These are phyloP conservation scores for Waltergamsia citrina DNA, from an alignment of 2,329 filamentous ascomycete species.

Conservation along the genomic window DNA sequence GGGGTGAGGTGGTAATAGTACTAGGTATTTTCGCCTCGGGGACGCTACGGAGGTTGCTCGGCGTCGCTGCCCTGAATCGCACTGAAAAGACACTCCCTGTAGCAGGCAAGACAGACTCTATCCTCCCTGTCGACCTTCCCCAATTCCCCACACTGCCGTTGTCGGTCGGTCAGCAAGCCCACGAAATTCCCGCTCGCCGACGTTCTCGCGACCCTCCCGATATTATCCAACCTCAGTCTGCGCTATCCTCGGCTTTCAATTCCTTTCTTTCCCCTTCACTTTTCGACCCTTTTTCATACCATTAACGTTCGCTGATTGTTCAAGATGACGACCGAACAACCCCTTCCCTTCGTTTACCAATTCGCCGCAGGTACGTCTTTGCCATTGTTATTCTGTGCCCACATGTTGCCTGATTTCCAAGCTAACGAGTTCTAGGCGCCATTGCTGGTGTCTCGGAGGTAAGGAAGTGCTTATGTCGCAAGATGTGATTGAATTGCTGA, in stretches of 20 bases:
- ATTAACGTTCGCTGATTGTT: conserved; percentile 13
- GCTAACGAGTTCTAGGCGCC: conserved; percentile 47
- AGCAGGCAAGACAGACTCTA: no score
- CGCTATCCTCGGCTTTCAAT: no score
- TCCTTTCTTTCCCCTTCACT: no score
- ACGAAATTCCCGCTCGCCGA: conserved; percentile 4
- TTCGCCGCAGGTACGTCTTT: conserved; percentile 71
- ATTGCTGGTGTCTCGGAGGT: conserved; percentile 97
- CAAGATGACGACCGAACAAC: conserved; percentile 59
- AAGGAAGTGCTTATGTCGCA: conserved; percentile 28
- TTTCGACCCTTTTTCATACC: conserved; percentile 1
- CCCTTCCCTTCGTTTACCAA: conserved; percentile 88
- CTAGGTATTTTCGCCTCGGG: no score
- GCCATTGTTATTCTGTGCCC: conserved; percentile 1
- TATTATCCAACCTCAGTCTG: neutral
- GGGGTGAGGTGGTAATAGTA: no score
- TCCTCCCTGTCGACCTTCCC: no score
- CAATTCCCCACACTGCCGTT: conserved; percentile 1
- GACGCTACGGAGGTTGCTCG: no score
- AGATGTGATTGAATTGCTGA: no score
- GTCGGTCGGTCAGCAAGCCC: conserved; percentile 2
- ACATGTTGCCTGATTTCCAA: neutral
- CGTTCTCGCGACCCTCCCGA: no score
- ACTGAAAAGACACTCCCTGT: no score
- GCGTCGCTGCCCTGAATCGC: no score